Evolutionary conservation across 176 grass and related monocot genomes (phyloP), one percentile per base, ranked within the genome.

Genomic region (barley (Hordeum vulgare)): DNA sequence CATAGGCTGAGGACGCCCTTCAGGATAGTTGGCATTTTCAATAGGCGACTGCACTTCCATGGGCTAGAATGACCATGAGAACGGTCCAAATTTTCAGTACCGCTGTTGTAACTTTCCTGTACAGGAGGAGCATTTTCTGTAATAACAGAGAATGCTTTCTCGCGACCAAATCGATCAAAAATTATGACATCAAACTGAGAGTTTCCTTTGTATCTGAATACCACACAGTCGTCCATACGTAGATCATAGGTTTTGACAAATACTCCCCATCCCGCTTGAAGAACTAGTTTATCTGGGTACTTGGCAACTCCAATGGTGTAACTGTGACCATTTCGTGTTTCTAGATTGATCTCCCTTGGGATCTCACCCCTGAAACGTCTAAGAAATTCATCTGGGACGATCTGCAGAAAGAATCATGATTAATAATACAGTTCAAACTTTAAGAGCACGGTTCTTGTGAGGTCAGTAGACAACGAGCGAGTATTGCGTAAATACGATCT

Each of bases 101-200:
- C 25, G 4, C 71, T 51, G 14, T 2, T 74, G 71, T 51, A 42
- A 44, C 42, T 31, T 74, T 51, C 71, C 26, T 51, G 25, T 31
- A 25, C 71, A 74, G 26, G 42, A 20, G 71, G 42, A 51, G 25
- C 25, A 74, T 21, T 31, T 14, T 74, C 42, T 44, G 9, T 42
- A 74, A 73, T 49, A 73, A 74, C 71, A 51, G 71, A 74, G 28
- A 26, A 74, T 74, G 71, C 26, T 74, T 74, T 74, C 71, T 74
- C 42, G 2, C 42, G 42, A 11, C 71, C 71, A 9, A 74, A 29
- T 5, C 15, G 26, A 31, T 74, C 42, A 74, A 74, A 74, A 74
- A 74, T 15, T 51, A 49, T 74, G 44, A 74, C 42, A 31, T 21
- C 71, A 74, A 74, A 74, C 71, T 74, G 44, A 31, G 42, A 51